Percentiles rank a stretch among this genome's conserved stretches.
Conservation (phyloP, 139 green algal species). For the Pseudopediastrum boryanum region DNA sequence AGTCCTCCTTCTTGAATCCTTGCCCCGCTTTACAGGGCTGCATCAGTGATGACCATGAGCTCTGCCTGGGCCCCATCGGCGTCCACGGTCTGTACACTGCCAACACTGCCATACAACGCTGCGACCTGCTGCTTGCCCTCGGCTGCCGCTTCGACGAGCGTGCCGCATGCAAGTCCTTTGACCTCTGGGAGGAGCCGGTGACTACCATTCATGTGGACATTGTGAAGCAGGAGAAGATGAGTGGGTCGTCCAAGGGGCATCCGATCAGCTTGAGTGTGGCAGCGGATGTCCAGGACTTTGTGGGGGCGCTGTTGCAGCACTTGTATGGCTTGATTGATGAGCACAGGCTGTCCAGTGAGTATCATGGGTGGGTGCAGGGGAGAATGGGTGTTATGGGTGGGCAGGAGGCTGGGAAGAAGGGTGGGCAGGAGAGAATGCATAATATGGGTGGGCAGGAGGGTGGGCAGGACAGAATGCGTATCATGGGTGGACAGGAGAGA, state of each 20-base stretch:
- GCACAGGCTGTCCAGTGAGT: too few relatives aligned
- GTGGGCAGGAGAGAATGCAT: too few relatives aligned
- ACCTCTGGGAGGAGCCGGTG: background rate
- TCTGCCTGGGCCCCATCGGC: conserved; percentile 17
- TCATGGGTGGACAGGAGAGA: too few relatives aligned
- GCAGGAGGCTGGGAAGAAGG: too few relatives aligned
- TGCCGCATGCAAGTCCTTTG: background rate
- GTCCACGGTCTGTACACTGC: conserved; percentile 9
- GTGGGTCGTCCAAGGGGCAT: background rate
- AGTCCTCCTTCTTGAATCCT: too few relatives aligned
- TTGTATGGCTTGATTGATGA: background rate
- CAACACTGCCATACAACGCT: background rate
- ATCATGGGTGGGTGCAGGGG: too few relatives aligned
- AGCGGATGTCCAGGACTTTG: conserved; percentile 3
- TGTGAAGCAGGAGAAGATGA: background rate
- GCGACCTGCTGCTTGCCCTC: conserved; percentile 17
- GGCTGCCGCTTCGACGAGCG: conserved; percentile 9
- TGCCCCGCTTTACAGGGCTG: too few relatives aligned
- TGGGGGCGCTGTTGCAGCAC: conserved; percentile 5
- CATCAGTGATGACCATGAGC: conserved; percentile 10
- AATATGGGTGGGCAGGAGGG: too few relatives aligned
- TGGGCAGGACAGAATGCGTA: too few relatives aligned
- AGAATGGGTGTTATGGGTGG: too few relatives aligned
- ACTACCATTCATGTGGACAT: background rate
- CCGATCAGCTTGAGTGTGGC: background rate